phyloP scores from a whole-genome alignment of 106 monocot genomes.

The Vanilla planifolia region DNA sequence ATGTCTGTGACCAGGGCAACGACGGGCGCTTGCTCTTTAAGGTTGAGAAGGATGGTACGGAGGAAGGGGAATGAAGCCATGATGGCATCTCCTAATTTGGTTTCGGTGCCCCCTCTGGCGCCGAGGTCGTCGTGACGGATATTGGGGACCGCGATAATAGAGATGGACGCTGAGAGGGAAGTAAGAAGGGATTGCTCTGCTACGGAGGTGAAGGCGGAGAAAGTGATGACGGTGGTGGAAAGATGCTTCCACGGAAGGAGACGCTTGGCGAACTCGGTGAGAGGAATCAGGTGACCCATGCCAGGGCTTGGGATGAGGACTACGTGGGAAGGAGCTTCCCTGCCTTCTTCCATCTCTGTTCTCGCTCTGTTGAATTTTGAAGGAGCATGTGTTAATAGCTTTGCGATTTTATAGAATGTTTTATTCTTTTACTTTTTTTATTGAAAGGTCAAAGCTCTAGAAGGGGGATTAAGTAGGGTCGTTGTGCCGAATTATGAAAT shows the following conservation, averaged over 20 bases:
- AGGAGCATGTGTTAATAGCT: too few relatives aligned
- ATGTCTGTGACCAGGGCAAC: constrained; percentile 23
- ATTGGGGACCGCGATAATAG: neutral
- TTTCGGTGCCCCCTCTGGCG: neutral
- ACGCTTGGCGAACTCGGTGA: constrained; percentile 10
- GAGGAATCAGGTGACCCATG: constrained; percentile 49
- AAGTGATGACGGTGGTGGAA: neutral
- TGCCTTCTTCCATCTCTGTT: too few relatives aligned
- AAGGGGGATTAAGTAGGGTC: too few relatives aligned
- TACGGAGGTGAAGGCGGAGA: neutral
- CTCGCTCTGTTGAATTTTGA: too few relatives aligned
- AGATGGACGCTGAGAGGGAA: neutral
- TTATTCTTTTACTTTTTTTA: too few relatives aligned
- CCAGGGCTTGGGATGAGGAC: constrained; percentile 42
- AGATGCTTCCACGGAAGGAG: neutral
- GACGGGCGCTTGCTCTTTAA: too few relatives aligned
- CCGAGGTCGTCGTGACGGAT: neutral
- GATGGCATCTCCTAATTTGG: neutral
- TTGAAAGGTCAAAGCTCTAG: too few relatives aligned
- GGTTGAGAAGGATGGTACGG: too few relatives aligned
- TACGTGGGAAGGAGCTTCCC: too few relatives aligned
- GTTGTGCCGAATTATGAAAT: too few relatives aligned
- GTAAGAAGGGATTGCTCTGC: neutral
- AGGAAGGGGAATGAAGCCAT: neutral
- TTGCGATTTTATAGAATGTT: too few relatives aligned